phyloP scores from a whole-genome alignment of 495 filamentous ascomycete species.

The Massariosphaeria phaeospora region DNA sequence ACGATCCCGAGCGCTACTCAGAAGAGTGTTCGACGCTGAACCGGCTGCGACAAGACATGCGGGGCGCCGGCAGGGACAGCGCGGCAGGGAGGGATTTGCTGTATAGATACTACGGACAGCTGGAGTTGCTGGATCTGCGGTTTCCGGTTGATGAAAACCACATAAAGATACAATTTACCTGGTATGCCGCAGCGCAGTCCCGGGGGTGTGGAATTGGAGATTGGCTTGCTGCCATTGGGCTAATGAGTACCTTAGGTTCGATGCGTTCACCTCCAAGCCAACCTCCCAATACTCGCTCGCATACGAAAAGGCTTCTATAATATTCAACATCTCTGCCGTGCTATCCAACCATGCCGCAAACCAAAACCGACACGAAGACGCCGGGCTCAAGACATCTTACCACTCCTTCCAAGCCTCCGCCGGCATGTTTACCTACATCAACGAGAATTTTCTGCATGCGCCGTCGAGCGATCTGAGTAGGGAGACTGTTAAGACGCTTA shows the following conservation, averaged over 20 bases:
- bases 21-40: slow-evolving; percentile 95
- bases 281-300: slow-evolving; percentile 94
- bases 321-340: slow-evolving; percentile 98
- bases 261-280: slow-evolving; percentile 94
- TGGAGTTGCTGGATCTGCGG: slow-evolving; percentile 87
- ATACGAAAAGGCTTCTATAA: slow-evolving; percentile 97
- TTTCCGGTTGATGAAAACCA: slow-evolving; percentile 98
- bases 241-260: slow-evolving; percentile 62
- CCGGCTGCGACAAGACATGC: slow-evolving; percentile 97
- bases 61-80: slow-evolving; percentile 94
- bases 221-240: not conserved
- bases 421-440: slow-evolving; percentile 99
- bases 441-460: slow-evolving; percentile 97
- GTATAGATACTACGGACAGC: slow-evolving; percentile 95
- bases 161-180: slow-evolving; percentile 98
- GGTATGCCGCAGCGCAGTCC: slow-evolving; percentile 51
- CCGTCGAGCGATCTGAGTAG: slow-evolving; percentile 90
- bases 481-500: slow-evolving; percentile 91
- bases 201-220: not conserved
- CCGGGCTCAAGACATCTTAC: slow-evolving; percentile 90
- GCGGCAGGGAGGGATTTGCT: slow-evolving; percentile 87
- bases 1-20: slow-evolving; percentile 89
- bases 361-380: slow-evolving; percentile 86
- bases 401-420: slow-evolving; percentile 97
- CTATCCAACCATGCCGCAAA: slow-evolving; percentile 92